Conservation (phyloP, 129 eudicot species). For the Smallanthus sonchifolius region DNA sequence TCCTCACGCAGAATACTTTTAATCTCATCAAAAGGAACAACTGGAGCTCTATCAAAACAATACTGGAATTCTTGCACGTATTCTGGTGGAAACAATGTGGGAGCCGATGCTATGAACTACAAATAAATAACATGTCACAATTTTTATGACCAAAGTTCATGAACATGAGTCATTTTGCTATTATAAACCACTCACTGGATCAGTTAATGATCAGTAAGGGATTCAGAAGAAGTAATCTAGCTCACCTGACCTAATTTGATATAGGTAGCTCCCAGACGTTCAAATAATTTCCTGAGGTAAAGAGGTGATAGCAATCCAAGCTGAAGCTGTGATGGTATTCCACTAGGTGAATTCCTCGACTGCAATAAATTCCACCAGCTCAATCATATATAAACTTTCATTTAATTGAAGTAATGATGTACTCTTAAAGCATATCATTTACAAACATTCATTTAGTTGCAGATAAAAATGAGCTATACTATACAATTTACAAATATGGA, state of each 20-base stretch:
- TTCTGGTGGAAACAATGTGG: conserved; percentile 89
- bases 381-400: conserved; percentile 13
- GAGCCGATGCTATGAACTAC: conserved; percentile 96
- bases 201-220: not conserved
- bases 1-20: conserved; percentile 70
- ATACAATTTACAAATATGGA: not conserved
- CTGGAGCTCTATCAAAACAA: conserved; percentile 91
- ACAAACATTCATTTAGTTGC: not conserved
- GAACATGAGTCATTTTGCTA: not conserved
- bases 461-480: not conserved
- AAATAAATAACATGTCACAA: conserved; percentile 15
- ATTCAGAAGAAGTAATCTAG: conserved; percentile 12
- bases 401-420: not conserved
- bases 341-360: conserved; percentile 57
- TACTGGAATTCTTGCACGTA: conserved; percentile 91
- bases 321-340: conserved; percentile 68
- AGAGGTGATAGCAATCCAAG: conserved; percentile 88
- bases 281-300: conserved; percentile 84
- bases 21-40: conserved; percentile 83
- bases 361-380: conserved; percentile 26
- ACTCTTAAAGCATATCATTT: not conserved
- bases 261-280: conserved; percentile 95
- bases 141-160: not conserved
- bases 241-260: conserved; percentile 95
- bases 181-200: not conserved